Evolutionary conservation across 371 early-diverging fungal species (phyloP).

Genomic region (Caulochytrium protostelioides): DNA sequence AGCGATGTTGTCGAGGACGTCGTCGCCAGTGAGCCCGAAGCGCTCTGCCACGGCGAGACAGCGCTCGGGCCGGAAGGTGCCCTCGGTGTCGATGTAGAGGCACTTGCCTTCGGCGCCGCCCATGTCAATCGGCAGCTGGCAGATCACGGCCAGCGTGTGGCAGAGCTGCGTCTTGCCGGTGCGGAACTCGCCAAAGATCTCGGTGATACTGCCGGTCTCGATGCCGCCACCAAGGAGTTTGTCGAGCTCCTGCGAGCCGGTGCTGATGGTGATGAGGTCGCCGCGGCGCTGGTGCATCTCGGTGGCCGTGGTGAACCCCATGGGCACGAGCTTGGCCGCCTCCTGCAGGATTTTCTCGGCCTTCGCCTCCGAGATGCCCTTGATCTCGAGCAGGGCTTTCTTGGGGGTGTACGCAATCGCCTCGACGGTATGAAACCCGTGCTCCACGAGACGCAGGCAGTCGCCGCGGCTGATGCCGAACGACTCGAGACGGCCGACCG

Average conservation of each 20-base stretch:
- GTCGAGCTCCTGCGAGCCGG: conserved; percentile 91
- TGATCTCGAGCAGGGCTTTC: conserved; percentile 71
- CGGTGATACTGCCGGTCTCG: conserved; percentile 97
- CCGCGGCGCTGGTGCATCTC: conserved; percentile 74
- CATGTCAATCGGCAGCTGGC: conserved; percentile 68
- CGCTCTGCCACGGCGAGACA: conserved; percentile 77
- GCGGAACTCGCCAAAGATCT: conserved; percentile 98
- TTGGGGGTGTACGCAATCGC: conserved; percentile 91
- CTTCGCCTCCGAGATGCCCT: conserved; percentile 96
- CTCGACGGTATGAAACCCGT: conserved; percentile 90
- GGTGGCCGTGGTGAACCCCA: conserved; percentile 96
- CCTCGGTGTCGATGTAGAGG: conserved; percentile 98
- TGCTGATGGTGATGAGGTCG: conserved; percentile 72
- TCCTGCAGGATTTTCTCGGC: conserved; percentile 93
- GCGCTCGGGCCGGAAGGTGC: conserved; percentile 92
- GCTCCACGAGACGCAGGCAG: conserved; percentile 68
- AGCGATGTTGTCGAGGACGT: conserved; percentile 86
- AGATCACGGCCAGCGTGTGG: conserved; percentile 93
- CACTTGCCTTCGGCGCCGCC: conserved; percentile 96
- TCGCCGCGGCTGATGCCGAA: conserved; percentile 65
- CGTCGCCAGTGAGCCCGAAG: conserved; percentile 67
- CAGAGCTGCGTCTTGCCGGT: conserved; percentile 99
- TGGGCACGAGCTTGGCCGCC: conserved; percentile 81
- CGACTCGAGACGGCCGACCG: conserved; percentile 21
- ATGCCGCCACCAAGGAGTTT: conserved; percentile 90